Conservation (phyloP, 345 rosid genomes). For the Clausena lansium region DNA sequence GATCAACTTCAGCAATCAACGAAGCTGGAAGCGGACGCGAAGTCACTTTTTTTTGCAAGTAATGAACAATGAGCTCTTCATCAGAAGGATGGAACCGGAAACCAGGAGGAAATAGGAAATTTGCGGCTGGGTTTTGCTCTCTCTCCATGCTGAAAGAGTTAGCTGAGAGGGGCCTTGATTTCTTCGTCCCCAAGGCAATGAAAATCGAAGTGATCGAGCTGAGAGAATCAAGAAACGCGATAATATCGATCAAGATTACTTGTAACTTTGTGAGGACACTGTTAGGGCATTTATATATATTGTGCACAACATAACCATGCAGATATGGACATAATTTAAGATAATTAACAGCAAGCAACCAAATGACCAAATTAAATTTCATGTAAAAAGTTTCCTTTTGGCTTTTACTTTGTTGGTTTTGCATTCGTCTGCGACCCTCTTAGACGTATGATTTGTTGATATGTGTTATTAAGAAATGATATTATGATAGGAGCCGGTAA, state of each 20-base stretch:
- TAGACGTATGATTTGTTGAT: background rate
- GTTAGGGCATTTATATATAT: slow-evolving; percentile 15
- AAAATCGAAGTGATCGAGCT: background rate
- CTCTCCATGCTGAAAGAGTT: slow-evolving; percentile 22
- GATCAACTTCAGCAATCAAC: slow-evolving; percentile 47
- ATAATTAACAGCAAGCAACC: slow-evolving; percentile 23
- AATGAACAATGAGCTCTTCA: slow-evolving; percentile 48
- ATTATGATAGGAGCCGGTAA: no score
- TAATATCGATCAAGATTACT: background rate
- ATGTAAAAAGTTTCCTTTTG: slow-evolving; percentile 6
- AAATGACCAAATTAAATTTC: background rate
- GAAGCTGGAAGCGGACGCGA: slow-evolving; percentile 46
- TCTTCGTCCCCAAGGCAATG: background rate
- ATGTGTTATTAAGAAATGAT: no score
- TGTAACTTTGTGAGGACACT: background rate
- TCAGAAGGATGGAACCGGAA: slow-evolving; percentile 61
- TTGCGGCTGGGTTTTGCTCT: slow-evolving; percentile 1
- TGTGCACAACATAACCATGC: slow-evolving; percentile 8
- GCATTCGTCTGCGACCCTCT: slow-evolving; percentile 1
- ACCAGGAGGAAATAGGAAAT: slow-evolving; percentile 47
- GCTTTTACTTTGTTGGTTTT: slow-evolving; percentile 4
- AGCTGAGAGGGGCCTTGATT: background rate
- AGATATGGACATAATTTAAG: slow-evolving; percentile 14
- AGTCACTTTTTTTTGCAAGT: slow-evolving; percentile 44
- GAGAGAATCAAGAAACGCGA: slow-evolving; percentile 16